Base-by-base conservation (phyloP, 2,329 filamentous ascomycete genomes). In the Ustilaginoidea virens region DNA sequence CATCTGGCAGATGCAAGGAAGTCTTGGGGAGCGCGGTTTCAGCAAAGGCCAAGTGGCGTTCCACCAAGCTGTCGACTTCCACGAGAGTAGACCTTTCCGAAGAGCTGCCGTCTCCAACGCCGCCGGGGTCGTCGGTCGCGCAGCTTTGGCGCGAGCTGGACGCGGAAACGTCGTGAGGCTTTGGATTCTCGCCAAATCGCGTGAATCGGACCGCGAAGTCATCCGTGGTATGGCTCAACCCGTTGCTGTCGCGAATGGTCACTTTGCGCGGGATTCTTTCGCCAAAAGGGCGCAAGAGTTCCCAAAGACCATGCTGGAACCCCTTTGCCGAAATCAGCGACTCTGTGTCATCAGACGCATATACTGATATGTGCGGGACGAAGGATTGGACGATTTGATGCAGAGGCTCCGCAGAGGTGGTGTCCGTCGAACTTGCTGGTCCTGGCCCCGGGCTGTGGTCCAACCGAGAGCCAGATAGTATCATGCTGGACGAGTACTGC, bases 161-260 rank as follows among this genome's bases (percentile, higher is more conserved):
- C 7, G 43, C 36, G 11, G 45, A 42, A 7, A 57, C 49, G 29
- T 67, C 61, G 2, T 65, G 63, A 27, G 58, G 52, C 40, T 70
- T 66, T 11, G 73, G 46, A 14, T 64, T 60, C 38, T 68, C 61
- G 2, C 73, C 74, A 31, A 92, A 69, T 33, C 72, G 69, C 5
- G 79, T 74, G 49, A 98, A 94, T 31, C 83, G 77, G 33, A 98
- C 68, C 1, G 82, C 78, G 52, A 85, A 98, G 49, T 96, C 85
- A 31, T 94, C 87, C 59, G 80, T 87, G 22, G 72, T 69, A 46
- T 74, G 74, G 47, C 83, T 86, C 24, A 77, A 71, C 7, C 90
- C 87, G 40, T 81, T 74, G 47, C 86, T 94, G 53, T 98, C 90
- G 42, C 90, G 66, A 31, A 96, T 77, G 4, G 80, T 80, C 29